Evolutionary conservation across 2,329 filamentous ascomycete genomes (phyloP).

Genomic region (Diaporthe sp.): DNA sequence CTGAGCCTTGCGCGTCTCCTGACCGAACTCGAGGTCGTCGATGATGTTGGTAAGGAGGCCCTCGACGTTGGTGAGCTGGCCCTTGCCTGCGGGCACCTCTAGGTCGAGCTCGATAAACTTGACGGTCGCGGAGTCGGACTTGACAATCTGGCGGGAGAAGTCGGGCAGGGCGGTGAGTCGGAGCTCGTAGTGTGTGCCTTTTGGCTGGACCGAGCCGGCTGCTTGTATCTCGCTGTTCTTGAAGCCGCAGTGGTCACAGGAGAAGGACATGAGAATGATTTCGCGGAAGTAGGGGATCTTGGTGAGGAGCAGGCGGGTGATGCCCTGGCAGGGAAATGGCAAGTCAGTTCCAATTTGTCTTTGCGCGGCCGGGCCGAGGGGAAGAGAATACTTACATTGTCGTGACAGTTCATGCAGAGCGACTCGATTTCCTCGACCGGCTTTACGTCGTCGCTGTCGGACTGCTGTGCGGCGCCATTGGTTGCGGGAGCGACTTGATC

Average conservation of each 20-base stretch:
- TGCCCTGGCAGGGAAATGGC: conserved; percentile 69
- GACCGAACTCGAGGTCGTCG: conserved; percentile 84
- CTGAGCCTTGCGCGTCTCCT: conserved; percentile 84
- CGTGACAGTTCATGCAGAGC: conserved; percentile 87
- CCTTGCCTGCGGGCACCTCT: conserved; percentile 91
- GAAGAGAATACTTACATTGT: conserved; percentile 71
- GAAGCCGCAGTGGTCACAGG: conserved; percentile 89
- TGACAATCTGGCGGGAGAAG: conserved; percentile 89
- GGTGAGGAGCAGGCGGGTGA: conserved; percentile 88
- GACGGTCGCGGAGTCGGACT: conserved; percentile 88
- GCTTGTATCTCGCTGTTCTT: conserved; percentile 95
- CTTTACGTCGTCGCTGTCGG: conserved; percentile 62
- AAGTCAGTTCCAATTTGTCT: background rate
- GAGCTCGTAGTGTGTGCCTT: conserved; percentile 87
- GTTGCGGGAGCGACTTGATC: conserved; percentile 62
- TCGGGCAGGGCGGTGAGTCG: conserved; percentile 81
- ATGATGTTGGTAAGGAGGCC: conserved; percentile 85
- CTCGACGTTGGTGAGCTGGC: conserved; percentile 94
- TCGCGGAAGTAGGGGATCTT: conserved; percentile 98
- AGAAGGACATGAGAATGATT: conserved; percentile 97
- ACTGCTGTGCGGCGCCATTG: conserved; percentile 52
- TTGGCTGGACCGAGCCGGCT: conserved; percentile 91
- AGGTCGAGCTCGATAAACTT: conserved; percentile 93
- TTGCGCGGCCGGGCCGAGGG: background rate
- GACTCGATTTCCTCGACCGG: conserved; percentile 81